These are phyloP conservation scores for Lagenaria siceraria DNA, from an alignment of 306 rosid genomes.

Conservation along the genomic window DNA sequence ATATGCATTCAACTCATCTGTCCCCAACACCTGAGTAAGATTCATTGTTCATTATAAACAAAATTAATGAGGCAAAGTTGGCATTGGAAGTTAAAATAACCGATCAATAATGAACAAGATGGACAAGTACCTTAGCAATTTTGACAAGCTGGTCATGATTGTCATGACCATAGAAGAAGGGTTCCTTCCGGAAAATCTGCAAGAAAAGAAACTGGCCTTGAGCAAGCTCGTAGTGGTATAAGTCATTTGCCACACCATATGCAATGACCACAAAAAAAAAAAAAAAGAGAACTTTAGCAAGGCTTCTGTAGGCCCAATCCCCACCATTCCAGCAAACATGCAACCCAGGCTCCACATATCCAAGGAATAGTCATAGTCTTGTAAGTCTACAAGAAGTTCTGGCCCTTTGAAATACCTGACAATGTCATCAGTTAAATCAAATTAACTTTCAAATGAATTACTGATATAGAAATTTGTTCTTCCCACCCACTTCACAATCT, in stretches of 20 bases:
- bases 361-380: slow-evolving; percentile 40
- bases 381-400: slow-evolving; percentile 36
- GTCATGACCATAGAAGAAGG: slow-evolving; percentile 97
- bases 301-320: slow-evolving; percentile 8
- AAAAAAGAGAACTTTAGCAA: not conserved
- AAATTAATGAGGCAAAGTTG: not conserved
- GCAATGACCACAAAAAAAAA: not conserved
- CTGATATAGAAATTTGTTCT: not conserved
- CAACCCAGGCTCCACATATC: slow-evolving; percentile 99
- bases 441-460: not conserved
- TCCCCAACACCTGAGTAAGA: slow-evolving; percentile 29
- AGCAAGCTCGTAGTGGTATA: not conserved
- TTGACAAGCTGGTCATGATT: slow-evolving; percentile 43
- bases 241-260: not conserved
- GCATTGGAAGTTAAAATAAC: not conserved
- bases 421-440: not conserved
- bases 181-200: slow-evolving; percentile 67
- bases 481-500: not conserved
- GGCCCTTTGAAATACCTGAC: slow-evolving; percentile 23
- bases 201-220: not conserved
- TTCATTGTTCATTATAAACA: not conserved
- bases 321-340: slow-evolving; percentile 99
- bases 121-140: slow-evolving; percentile 33
- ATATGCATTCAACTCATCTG: slow-evolving; percentile 33
- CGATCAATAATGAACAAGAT: not conserved